Base-by-base conservation (phyloP, 2,329 filamentous ascomycete genomes). In the Blastomyces parvus region DNA sequence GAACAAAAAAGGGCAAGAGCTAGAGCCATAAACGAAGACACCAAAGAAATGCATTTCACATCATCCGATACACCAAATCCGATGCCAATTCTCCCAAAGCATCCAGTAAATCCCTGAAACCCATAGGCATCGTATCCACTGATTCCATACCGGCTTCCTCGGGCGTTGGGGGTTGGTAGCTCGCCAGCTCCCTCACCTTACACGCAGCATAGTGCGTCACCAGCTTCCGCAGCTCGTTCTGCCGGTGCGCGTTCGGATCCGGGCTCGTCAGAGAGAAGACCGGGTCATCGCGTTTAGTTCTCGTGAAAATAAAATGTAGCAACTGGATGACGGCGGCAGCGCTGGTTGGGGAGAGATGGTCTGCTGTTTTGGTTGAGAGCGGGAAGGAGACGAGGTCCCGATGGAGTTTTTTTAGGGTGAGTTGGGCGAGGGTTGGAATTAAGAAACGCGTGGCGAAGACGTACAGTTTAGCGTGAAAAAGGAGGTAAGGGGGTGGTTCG, bases 391-490 rank as follows among this genome's bases (percentile, higher is more conserved):
- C 55, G 1, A 78, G 71, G 59, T 77, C 74, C 3, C 66, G 65
- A 59, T 78, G 76, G 3, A 78, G 67, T 66, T 77, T 77, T 59
- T 72, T 71, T 6, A 78, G 72, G 65, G 74, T 75, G 40, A 77
- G 69, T 62, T 77, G 74, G 2, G 74, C 74, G 33, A 78, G 71
- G 17, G 72, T 72, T 3, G 74, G 73, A 62, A 78, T 75, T 53
- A 77, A 67, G 67, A 76, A 78, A 59, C 74, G 73, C 1, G 74
- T 75, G n/a, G 76, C 75, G 62, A 78, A 77, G 63, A 77, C 73
- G 64, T 78, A 77, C 56, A 78, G 64, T 67, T 78, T 77, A n/a
- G 76, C 76, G 52, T 78, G 76, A 67, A 77, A 77, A 48, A 76
- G 70, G 36, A 77, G 70, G 62, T 78, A 77, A 3, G 75, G 75